A percentile compares a stretch with the other conserved stretches of the same genome.
phyloP scores from a whole-genome alignment of 2,329 filamentous ascomycete genomes.

The Cordyceps tenuipes region DNA sequence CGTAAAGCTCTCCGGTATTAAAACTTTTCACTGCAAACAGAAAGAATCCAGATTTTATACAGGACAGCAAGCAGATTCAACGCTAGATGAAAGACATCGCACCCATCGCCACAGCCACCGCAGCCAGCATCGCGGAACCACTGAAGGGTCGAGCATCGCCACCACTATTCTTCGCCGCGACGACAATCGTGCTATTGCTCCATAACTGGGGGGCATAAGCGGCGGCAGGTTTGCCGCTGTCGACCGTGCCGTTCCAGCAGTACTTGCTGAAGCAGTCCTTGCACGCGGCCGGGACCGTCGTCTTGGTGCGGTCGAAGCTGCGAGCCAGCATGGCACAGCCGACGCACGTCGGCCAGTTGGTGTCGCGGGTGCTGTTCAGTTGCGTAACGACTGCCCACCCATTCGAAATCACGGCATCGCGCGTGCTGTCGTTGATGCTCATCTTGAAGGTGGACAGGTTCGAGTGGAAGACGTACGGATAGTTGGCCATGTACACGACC shows the following conservation, averaged over 20 bases:
- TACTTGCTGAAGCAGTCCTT: conserved; percentile 68
- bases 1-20: neutral
- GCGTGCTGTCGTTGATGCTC: conserved; percentile 53
- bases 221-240: conserved; percentile 20
- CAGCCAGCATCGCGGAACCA: neutral
- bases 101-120: neutral
- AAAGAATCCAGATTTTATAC: neutral
- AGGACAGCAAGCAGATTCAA: neutral
- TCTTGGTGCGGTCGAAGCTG: conserved; percentile 63
- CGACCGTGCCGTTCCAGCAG: conserved; percentile 82
- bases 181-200: conserved; percentile 3
- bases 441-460: conserved; percentile 75
- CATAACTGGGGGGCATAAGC: conserved; percentile 1
- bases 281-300: conserved; percentile 63
- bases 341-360: conserved; percentile 73
- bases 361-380: conserved; percentile 68
- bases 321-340: conserved; percentile 79
- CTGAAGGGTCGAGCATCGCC: neutral
- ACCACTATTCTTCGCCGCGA: neutral
- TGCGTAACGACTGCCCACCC: conserved; percentile 77
- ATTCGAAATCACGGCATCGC: conserved; percentile 77
- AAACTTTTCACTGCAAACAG: neutral
- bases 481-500: conserved; percentile 73
- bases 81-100: neutral
- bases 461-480: conserved; percentile 66